These are phyloP conservation scores for Alternaria ethzedia DNA, from an alignment of 2,329 filamentous ascomycete species.

Conservation along the genomic window DNA sequence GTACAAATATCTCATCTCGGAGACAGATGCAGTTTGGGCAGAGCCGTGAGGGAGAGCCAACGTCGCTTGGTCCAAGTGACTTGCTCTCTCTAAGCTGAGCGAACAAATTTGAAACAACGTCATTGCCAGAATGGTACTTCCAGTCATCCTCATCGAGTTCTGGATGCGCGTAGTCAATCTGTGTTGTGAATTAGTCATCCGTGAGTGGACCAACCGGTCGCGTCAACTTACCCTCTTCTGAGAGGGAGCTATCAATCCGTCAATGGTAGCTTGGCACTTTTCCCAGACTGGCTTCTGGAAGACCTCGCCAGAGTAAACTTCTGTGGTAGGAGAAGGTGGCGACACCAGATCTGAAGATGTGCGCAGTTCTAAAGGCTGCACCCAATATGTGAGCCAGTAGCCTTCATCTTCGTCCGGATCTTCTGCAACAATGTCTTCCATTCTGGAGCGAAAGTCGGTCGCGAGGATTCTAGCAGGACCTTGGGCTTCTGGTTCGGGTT, in stretches of 20 bases:
- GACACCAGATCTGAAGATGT: too few relatives aligned
- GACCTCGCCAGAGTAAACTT: neutral
- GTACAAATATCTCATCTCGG: neutral
- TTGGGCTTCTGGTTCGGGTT: neutral
- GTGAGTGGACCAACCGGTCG: too few relatives aligned
- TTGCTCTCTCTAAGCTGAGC: too few relatives aligned
- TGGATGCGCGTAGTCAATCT: neutral
- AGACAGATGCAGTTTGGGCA: neutral
- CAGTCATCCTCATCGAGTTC: constrained; percentile 9
- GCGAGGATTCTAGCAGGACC: neutral
- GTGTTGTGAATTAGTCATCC: too few relatives aligned
- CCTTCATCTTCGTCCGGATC: neutral
- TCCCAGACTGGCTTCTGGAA: too few relatives aligned
- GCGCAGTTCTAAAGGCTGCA: too few relatives aligned
- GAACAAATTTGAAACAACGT: neutral
- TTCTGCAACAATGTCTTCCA: neutral
- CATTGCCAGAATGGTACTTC: neutral
- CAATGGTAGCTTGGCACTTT: too few relatives aligned
- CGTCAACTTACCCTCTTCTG: neutral
- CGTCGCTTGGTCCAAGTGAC: too few relatives aligned
- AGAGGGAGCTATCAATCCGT: too few relatives aligned
- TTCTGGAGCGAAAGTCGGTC: neutral
- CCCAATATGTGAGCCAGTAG: neutral
- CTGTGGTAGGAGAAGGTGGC: too few relatives aligned
- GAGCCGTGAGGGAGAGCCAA: neutral